A percentile compares a stretch with the other conserved stretches of the same genome.
phyloP scores from a whole-genome alignment of 139 green algal genomes.

The Chlorella sorokiniana region DNA sequence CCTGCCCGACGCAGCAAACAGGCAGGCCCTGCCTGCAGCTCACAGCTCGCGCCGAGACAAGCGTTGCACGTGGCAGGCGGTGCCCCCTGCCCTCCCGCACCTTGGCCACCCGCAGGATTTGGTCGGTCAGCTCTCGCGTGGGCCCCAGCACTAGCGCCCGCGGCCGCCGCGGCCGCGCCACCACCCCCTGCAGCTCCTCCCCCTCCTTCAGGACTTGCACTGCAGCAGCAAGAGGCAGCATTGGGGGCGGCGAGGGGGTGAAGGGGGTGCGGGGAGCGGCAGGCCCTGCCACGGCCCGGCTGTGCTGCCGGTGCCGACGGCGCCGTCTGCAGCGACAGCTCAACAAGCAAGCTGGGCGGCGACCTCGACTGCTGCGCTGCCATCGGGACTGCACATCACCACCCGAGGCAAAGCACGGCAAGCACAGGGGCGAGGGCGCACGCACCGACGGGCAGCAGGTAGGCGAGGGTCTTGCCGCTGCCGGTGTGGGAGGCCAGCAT shows the following conservation, averaged over 20 bases:
- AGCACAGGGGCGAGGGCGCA: neutral
- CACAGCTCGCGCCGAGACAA: too few relatives aligned
- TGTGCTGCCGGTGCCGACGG: too few relatives aligned
- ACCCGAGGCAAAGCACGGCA: too few relatives aligned
- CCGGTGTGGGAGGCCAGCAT: slow-evolving; percentile 93
- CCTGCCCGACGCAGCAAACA: too few relatives aligned
- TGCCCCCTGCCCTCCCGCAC: neutral
- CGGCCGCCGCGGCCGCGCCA: slow-evolving; percentile 68
- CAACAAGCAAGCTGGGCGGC: too few relatives aligned
- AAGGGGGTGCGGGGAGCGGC: neutral
- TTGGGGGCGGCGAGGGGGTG: neutral
- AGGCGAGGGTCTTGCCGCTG: slow-evolving; percentile 94
- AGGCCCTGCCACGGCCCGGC: too few relatives aligned
- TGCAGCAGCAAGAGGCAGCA: slow-evolving; percentile 34
- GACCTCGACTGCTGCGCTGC: too few relatives aligned
- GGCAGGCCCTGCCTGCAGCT: neutral
- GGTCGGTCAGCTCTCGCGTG: slow-evolving; percentile 91
- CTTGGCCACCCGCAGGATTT: slow-evolving; percentile 65
- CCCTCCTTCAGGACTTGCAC: slow-evolving; percentile 72
- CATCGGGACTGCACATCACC: too few relatives aligned
- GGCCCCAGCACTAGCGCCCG: slow-evolving; percentile 85
- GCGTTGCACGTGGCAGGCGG: neutral
- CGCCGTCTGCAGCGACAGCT: too few relatives aligned
- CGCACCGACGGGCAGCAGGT: slow-evolving; percentile 90
- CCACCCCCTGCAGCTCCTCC: slow-evolving; percentile 56